Conservation (phyloP, 768 basidiomycete species). For the Crucibulum laeve region DNA sequence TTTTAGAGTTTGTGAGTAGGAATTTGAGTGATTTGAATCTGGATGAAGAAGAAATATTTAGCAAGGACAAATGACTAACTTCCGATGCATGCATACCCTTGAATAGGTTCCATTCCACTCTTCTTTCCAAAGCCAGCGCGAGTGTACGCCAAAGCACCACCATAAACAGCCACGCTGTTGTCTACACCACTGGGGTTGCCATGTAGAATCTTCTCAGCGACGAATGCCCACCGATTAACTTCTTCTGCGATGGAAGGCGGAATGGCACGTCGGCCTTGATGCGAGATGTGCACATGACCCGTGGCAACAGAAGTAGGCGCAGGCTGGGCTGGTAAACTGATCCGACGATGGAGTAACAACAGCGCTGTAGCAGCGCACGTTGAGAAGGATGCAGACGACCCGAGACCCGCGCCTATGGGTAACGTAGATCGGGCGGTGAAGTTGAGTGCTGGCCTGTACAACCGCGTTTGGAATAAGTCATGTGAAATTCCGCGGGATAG, state of each 20-base stretch:
- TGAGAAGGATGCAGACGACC: conserved; percentile 95
- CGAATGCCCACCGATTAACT: conserved; percentile 91
- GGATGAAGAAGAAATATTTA: conserved; percentile 9
- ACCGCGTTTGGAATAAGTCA: neutral
- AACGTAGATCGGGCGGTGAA: conserved; percentile 84
- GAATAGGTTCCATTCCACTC: conserved; percentile 79
- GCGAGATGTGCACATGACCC: conserved; percentile 58
- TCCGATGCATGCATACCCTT: conserved; percentile 62
- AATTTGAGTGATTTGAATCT: conserved; percentile 92
- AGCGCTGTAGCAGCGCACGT: conserved; percentile 79
- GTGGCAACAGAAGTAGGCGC: conserved; percentile 36
- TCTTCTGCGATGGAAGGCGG: conserved; percentile 63
- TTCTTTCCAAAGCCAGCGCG: conserved; percentile 73
- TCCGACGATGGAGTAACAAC: conserved; percentile 69
- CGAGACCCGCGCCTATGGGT: conserved; percentile 93
- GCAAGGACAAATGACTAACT: too few relatives aligned
- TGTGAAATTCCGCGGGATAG: conserved; percentile 1
- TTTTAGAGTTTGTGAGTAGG: conserved; percentile 87
- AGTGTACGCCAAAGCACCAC: conserved; percentile 89
- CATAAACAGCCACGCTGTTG: conserved; percentile 89
- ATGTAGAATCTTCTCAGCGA: conserved; percentile 93
- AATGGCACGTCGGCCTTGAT: conserved; percentile 63
- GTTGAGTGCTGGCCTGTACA: conserved; percentile 75
- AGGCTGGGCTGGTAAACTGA: conserved; percentile 52
- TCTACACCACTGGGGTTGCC: conserved; percentile 98